phyloP scores from a whole-genome alignment of 169 alveolate genomes.

The Hepatocystis sp. region DNA sequence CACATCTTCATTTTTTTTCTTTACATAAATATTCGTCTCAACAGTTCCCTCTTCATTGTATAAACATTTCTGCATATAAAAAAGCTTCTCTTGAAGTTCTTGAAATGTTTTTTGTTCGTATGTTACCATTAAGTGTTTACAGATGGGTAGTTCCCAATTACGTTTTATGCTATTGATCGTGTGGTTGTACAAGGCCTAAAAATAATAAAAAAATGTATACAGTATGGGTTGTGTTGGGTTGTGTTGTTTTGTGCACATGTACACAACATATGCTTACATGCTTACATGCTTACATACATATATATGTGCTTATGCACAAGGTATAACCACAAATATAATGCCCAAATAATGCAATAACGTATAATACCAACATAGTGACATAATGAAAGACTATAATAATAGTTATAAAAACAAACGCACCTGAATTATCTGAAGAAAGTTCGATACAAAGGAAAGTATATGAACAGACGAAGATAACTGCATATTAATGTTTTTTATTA shows the following conservation, averaged over 20 bases:
- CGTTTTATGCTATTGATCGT: constrained; percentile 57
- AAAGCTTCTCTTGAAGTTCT: constrained; percentile 18
- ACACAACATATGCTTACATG: neutral
- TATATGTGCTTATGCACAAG: neutral
- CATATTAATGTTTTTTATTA: constrained; percentile 22
- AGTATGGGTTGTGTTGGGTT: neutral
- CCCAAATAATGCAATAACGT: no score
- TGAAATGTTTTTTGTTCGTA: constrained; percentile 19
- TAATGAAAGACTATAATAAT: no score
- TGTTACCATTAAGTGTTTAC: constrained; percentile 50
- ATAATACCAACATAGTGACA: no score
- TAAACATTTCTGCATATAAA: constrained; percentile 14
- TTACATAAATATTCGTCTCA: neutral
- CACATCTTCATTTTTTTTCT: neutral
- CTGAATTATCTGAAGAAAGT: constrained; percentile 70
- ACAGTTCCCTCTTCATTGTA: constrained; percentile 9
- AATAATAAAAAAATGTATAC: no score
- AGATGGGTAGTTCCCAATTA: constrained; percentile 43
- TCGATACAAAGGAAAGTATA: constrained; percentile 71
- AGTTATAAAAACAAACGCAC: constrained; percentile 4
- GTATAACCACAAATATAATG: neutral
- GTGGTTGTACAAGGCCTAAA: constrained; percentile 70
- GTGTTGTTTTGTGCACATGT: neutral
- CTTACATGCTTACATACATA: neutral
- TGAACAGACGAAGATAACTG: constrained; percentile 70